These are phyloP conservation scores for Skeletonema costatum DNA, from an alignment of 108 stramenopile genomes.

Conservation along the genomic window DNA sequence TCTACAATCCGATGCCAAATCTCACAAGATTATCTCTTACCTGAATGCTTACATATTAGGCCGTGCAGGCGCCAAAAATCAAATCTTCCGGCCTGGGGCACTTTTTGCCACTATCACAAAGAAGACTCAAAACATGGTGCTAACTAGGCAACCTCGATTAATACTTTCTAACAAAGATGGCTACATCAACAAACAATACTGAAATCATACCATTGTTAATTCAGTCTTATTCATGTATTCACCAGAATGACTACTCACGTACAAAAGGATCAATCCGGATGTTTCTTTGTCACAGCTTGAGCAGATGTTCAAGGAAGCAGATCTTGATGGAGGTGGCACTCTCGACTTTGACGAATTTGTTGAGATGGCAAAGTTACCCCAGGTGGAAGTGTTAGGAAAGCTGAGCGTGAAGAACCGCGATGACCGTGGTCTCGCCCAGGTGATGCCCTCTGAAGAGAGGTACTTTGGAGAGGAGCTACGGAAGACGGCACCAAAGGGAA, in stretches of 20 bases:
- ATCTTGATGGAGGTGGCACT: slow-evolving; percentile 41
- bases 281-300: slow-evolving; percentile 31
- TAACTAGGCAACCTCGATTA: too few species aligned
- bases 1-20: too few species aligned
- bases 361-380: slow-evolving; percentile 17
- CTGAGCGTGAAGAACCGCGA: slow-evolving; percentile 55
- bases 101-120: too few species aligned
- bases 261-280: slow-evolving; percentile 24
- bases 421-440: slow-evolving; percentile 58
- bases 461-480: slow-evolving; percentile 75
- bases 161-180: too few species aligned
- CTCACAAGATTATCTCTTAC: too few species aligned
- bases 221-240: too few species aligned
- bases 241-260: neutral
- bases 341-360: slow-evolving; percentile 57
- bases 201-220: too few species aligned
- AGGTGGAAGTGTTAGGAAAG: slow-evolving; percentile 36
- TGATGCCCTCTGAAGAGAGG: slow-evolving; percentile 54
- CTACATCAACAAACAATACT: too few species aligned
- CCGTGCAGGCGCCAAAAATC: too few species aligned
- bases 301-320: slow-evolving; percentile 46
- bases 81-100: too few species aligned
- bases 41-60: too few species aligned
- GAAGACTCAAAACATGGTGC: too few species aligned
- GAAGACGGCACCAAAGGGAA: slow-evolving; percentile 26